These are phyloP conservation scores for Macrotyloma uniflorum DNA, from an alignment of 306 rosid species.

Conservation along the genomic window DNA sequence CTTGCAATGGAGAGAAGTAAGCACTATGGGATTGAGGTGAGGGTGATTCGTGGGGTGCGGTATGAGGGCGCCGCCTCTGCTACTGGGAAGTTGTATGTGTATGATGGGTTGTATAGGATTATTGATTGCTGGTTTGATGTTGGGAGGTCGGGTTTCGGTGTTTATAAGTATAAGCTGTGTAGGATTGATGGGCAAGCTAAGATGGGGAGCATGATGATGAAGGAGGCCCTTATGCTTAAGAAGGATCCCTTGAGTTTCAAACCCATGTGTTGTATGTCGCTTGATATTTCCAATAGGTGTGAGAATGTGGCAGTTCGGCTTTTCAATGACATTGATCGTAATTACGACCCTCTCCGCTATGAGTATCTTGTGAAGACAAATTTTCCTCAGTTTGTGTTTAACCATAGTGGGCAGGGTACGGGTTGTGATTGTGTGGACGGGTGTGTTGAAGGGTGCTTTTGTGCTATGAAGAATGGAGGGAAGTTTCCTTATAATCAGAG, in stretches of 20 bases:
- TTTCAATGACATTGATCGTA: constrained; percentile 77
- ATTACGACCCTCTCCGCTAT: constrained; percentile 60
- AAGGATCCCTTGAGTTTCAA: constrained; percentile 52
- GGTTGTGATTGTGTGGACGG: constrained; percentile 73
- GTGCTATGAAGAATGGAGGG: constrained; percentile 84
- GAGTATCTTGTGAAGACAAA: constrained; percentile 72
- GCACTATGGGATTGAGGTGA: constrained; percentile 92
- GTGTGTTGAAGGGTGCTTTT: constrained; percentile 70
- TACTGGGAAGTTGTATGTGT: constrained; percentile 75
- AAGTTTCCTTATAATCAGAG: constrained; percentile 65
- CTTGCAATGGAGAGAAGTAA: constrained; percentile 93
- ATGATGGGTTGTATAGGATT: constrained; percentile 89
- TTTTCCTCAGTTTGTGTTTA: constrained; percentile 70
- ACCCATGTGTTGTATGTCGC: constrained; percentile 63
- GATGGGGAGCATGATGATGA: constrained; percentile 80
- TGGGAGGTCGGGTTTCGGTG: constrained; percentile 95
- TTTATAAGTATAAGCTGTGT: constrained; percentile 74
- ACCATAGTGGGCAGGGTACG: constrained; percentile 55
- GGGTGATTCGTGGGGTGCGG: constrained; percentile 83
- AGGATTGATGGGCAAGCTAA: constrained; percentile 86
- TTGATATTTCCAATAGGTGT: constrained; percentile 65
- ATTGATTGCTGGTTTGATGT: constrained; percentile 86
- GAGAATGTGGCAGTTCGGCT: constrained; percentile 64
- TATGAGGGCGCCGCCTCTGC: constrained; percentile 51
- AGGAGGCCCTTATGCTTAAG: constrained; percentile 63